Conservation (phyloP, 2,329 filamentous ascomycete species). For the Pezicula rhizophila region DNA sequence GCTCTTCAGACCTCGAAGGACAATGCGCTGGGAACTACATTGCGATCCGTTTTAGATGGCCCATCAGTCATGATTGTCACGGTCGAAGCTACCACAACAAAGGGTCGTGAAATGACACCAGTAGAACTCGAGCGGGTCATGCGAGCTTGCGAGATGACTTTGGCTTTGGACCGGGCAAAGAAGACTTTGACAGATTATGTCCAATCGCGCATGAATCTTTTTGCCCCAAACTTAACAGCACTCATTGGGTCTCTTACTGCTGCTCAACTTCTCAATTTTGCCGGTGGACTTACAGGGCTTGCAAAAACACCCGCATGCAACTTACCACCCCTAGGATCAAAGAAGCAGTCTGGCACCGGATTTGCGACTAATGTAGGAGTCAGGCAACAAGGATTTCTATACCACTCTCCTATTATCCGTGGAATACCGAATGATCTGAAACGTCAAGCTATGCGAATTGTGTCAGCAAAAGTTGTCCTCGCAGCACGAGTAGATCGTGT, state of each 20-base stretch:
- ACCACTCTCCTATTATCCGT: conserved; percentile 83
- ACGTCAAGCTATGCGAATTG: conserved; percentile 89
- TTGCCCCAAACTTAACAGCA: conserved; percentile 87
- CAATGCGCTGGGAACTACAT: conserved; percentile 68
- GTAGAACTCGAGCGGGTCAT: conserved; percentile 69
- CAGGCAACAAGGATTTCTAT: conserved; percentile 88
- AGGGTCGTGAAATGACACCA: conserved; percentile 70
- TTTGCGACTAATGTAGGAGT: conserved; percentile 90
- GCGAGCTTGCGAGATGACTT: conserved; percentile 77
- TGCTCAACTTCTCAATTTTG: conserved; percentile 91
- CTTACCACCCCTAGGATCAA: conserved; percentile 82
- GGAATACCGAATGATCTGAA: conserved; percentile 81
- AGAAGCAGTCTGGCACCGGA: conserved; percentile 72
- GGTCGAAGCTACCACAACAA: conserved; percentile 86
- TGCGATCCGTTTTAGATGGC: conserved; percentile 78
- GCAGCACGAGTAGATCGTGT: conserved; percentile 86
- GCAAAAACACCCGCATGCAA: conserved; percentile 94
- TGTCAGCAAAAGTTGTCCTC: conserved; percentile 88
- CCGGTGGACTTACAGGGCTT: conserved; percentile 80
- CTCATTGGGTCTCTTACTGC: conserved; percentile 90
- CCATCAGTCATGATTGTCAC: conserved; percentile 93
- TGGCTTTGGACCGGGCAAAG: conserved; percentile 84
- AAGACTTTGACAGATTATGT: conserved; percentile 86
- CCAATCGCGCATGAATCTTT: conserved; percentile 92
- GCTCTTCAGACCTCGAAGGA: conserved; percentile 68